These are phyloP conservation scores for Chaetomiaceae sp. DNA, from an alignment of 2,329 filamentous ascomycete genomes.

Conservation along the genomic window DNA sequence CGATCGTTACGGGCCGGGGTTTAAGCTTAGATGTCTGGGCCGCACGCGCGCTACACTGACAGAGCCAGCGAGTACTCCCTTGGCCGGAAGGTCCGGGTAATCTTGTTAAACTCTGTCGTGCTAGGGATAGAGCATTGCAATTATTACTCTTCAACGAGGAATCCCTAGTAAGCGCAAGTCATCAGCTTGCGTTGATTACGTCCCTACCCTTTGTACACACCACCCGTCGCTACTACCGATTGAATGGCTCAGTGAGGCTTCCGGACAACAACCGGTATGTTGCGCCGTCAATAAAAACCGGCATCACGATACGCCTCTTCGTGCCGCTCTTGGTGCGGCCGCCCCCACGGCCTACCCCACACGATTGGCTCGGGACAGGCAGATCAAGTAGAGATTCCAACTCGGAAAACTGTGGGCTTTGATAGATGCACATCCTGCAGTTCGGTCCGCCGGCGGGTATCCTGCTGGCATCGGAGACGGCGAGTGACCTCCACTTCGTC, in stretches of 20 bases:
- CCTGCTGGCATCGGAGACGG: too few species aligned
- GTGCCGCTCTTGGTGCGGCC: too few species aligned
- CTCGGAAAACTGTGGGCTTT: too few species aligned
- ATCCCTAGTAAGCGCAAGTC: slow-evolving; percentile 41
- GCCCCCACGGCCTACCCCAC: too few species aligned
- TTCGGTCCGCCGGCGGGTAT: too few species aligned
- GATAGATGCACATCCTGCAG: too few species aligned
- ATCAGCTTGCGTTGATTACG: slow-evolving; percentile 42
- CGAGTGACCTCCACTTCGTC: too few species aligned
- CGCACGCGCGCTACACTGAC: slow-evolving; percentile 38
- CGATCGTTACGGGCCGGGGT: slow-evolving; percentile 2
- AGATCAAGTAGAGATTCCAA: too few species aligned
- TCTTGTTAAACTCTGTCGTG: slow-evolving; percentile 41
- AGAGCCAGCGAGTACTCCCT: slow-evolving; percentile 40
- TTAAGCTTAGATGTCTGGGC: slow-evolving; percentile 28
- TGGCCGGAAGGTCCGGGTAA: slow-evolving; percentile 39
- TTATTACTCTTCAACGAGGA: slow-evolving; percentile 43
- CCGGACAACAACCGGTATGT: too few species aligned
- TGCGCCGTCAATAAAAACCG: too few species aligned
- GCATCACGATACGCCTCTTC: too few species aligned
- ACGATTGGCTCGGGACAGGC: too few species aligned
- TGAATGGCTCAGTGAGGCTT: slow-evolving; percentile 1
- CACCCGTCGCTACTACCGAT: slow-evolving; percentile 23
- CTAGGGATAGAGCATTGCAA: slow-evolving; percentile 41
- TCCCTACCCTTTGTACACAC: slow-evolving; percentile 42